These are phyloP conservation scores for Salisapilia sapeloensis DNA, from an alignment of 352 stramenopile genomes.

Conservation along the genomic window DNA sequence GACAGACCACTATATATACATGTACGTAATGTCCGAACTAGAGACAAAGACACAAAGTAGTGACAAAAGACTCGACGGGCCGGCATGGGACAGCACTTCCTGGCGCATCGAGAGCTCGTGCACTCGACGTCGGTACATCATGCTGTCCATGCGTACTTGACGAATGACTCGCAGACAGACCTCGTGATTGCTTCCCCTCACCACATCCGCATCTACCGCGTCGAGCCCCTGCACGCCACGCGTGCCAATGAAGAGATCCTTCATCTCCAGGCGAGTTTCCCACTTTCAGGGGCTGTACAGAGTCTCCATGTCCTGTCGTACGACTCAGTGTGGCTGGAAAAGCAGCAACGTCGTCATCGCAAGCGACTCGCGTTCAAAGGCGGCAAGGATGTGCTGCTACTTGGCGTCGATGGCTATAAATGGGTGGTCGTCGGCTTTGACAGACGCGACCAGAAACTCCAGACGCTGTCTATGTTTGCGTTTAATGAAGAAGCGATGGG, in stretches of 20 bases:
- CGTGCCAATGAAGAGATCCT: constrained; percentile 44
- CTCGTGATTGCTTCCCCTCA: constrained; percentile 61
- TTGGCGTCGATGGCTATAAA: constrained; percentile 61
- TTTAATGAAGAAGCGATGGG: constrained; percentile 72
- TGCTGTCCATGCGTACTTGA: constrained; percentile 41
- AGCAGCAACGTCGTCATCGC: constrained; percentile 23
- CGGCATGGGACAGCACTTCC: constrained; percentile 67
- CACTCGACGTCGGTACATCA: constrained; percentile 62
- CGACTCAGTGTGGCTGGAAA: too few relatives aligned
- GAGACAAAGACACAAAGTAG: too few relatives aligned
- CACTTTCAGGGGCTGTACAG: constrained; percentile 48
- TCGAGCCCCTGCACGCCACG: constrained; percentile 31
- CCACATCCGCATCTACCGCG: constrained; percentile 57
- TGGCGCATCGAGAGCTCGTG: constrained; percentile 70
- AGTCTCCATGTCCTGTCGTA: constrained; percentile 58
- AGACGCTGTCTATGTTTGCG: constrained; percentile 63
- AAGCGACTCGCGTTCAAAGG: constrained; percentile 60
- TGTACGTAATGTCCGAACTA: too few relatives aligned
- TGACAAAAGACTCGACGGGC: neutral
- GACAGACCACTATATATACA: too few relatives aligned
- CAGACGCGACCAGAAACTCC: constrained; percentile 16
- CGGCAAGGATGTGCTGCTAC: constrained; percentile 54
- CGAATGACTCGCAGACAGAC: constrained; percentile 45
- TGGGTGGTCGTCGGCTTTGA: constrained; percentile 74
- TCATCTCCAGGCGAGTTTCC: constrained; percentile 50